Percentiles rank a stretch among this genome's conserved stretches.
Evolutionary conservation across 768 basidiomycete species (phyloP).

Genomic region (Psilocybe subaeruginosa): DNA sequence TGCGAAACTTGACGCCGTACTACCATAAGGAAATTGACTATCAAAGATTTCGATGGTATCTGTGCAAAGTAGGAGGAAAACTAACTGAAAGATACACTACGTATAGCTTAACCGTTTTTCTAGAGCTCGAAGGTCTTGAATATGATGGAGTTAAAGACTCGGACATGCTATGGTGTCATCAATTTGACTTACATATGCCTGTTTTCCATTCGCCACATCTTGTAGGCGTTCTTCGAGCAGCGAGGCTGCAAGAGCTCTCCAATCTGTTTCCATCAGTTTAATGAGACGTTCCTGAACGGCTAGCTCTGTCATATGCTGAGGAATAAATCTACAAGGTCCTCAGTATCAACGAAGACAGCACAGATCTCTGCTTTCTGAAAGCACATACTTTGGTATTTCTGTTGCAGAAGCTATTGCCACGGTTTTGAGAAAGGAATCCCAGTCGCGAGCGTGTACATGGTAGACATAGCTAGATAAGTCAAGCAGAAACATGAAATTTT

Average conservation of each 20-base stretch:
- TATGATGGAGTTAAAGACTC: neutral
- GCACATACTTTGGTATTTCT: conserved; percentile 31
- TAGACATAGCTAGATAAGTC: conserved; percentile 30
- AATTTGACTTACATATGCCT: conserved; percentile 15
- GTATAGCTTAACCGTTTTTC: neutral
- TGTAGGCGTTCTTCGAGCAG: conserved; percentile 19
- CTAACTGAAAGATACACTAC: no score
- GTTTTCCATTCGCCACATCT: conserved; percentile 12
- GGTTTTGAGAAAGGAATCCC: conserved; percentile 29
- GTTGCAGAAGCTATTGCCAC: conserved; percentile 26
- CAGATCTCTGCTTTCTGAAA: neutral
- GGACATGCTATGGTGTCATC: neutral
- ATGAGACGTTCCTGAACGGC: conserved; percentile 27
- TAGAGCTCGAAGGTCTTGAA: neutral
- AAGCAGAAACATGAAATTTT: neutral
- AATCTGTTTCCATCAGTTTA: conserved; percentile 32
- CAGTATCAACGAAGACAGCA: neutral
- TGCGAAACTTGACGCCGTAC: no score
- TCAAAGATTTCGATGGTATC: no score
- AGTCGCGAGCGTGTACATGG: conserved; percentile 30
- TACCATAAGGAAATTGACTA: no score
- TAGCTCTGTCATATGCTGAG: conserved; percentile 31
- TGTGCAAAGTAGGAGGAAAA: no score
- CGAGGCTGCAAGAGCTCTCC: conserved; percentile 27
- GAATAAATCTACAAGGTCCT: conserved; percentile 25